These are phyloP conservation scores for Trichoderma guizhouense DNA, from an alignment of 2,329 filamentous ascomycete species.

Conservation along the genomic window DNA sequence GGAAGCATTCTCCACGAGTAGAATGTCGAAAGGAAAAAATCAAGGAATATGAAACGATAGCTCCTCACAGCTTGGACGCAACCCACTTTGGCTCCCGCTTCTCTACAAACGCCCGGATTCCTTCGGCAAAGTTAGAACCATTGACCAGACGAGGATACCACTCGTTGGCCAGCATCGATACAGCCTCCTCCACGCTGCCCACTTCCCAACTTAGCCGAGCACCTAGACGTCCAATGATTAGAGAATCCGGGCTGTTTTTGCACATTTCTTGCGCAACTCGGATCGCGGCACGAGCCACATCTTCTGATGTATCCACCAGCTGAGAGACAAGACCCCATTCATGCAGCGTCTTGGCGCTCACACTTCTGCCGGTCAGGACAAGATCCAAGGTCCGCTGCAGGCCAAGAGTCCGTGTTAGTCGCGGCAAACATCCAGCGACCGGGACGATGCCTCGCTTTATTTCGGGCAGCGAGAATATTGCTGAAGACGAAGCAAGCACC, in stretches of 20 bases:
- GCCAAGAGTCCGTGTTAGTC: conserved; percentile 45
- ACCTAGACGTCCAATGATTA: neutral
- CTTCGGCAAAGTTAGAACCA: neutral
- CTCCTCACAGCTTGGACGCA: neutral
- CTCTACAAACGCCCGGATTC: neutral
- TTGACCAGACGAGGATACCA: neutral
- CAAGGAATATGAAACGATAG: neutral
- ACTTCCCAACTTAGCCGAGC: neutral
- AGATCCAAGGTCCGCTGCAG: conserved; percentile 49
- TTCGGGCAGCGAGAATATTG: conserved; percentile 52
- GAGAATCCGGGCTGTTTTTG: conserved; percentile 21
- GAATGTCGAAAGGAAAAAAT: neutral
- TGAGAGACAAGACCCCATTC: conserved; percentile 27
- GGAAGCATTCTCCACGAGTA: neutral
- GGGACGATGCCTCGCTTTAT: conserved; percentile 54
- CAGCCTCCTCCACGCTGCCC: conserved; percentile 1
- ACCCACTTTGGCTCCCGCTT: neutral
- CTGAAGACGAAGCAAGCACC: conserved; percentile 49
- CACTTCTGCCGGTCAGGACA: conserved; percentile 44
- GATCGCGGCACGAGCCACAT: conserved; percentile 36
- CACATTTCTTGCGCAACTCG: conserved; percentile 35
- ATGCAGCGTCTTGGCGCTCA: conserved; percentile 39
- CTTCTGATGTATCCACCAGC: conserved; percentile 9
- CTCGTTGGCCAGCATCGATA: neutral
- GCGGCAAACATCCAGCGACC: conserved; percentile 49